phyloP scores from a whole-genome alignment of 345 rosid genomes.

The Populus ilicifolia region DNA sequence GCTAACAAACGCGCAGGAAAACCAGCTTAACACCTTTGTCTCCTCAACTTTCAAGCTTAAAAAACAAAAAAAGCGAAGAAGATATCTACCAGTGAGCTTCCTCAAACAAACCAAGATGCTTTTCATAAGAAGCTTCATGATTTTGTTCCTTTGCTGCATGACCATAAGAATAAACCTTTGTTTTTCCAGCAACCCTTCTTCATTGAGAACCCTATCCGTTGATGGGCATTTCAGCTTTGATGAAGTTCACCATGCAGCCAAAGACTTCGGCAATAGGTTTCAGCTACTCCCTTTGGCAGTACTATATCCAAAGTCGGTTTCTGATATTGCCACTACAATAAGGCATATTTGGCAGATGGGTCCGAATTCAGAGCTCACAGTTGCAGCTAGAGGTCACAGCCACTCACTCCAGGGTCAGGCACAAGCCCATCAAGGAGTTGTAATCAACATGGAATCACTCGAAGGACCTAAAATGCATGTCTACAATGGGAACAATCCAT shows the following conservation, averaged over 20 bases:
- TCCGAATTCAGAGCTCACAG: slow-evolving; percentile 65
- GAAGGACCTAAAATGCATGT: slow-evolving; percentile 9
- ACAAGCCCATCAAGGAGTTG: slow-evolving; percentile 22
- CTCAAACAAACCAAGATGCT: slow-evolving; percentile 45
- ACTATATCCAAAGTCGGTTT: slow-evolving; percentile 70
- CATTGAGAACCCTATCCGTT: slow-evolving; percentile 52
- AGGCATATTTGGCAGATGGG: slow-evolving; percentile 86
- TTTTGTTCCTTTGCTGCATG: slow-evolving; percentile 60
- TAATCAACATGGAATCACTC: slow-evolving; percentile 30
- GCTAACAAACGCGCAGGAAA: slow-evolving; percentile 13
- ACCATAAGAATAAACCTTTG: slow-evolving; percentile 55
- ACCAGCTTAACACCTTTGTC: slow-evolving; percentile 26
- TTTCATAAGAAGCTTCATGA: slow-evolving; percentile 47
- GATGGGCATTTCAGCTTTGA: slow-evolving; percentile 72
- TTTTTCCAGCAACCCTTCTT: slow-evolving; percentile 57
- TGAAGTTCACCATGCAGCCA: slow-evolving; percentile 66
- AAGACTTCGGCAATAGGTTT: slow-evolving; percentile 75
- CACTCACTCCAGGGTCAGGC: slow-evolving; percentile 35
- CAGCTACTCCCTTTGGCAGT: slow-evolving; percentile 69
- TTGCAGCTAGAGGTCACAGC: slow-evolving; percentile 38
- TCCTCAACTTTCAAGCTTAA: slow-evolving; percentile 18
- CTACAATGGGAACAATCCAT: slow-evolving; percentile 9
- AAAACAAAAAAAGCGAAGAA: slow-evolving; percentile 25
- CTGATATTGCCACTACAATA: slow-evolving; percentile 69
- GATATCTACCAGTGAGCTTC: slow-evolving; percentile 33